A percentile compares a stretch with the other conserved stretches of the same genome.
phyloP scores from a whole-genome alignment of 2,329 filamentous ascomycete species.

The Colletotrichum horii region DNA sequence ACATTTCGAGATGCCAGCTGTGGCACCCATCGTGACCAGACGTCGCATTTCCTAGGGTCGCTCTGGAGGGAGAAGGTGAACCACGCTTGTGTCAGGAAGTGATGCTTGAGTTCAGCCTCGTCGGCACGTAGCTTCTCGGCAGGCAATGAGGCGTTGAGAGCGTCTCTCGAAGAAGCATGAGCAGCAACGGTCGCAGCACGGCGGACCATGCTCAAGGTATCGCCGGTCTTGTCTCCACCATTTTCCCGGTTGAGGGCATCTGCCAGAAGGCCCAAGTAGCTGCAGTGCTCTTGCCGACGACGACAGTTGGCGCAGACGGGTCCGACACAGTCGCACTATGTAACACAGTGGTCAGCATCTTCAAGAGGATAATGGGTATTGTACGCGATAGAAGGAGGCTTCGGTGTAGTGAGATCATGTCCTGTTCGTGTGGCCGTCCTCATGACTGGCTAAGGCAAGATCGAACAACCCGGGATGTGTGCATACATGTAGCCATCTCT shows the following conservation, averaged over 20 bases:
- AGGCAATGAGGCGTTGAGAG: constrained; percentile 12
- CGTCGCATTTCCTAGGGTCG: constrained; percentile 20
- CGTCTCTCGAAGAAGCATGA: constrained; percentile 18
- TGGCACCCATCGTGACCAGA: constrained; percentile 22
- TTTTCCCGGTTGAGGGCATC: constrained; percentile 21
- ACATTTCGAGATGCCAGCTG: constrained; percentile 19
- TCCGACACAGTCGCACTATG: constrained; percentile 21
- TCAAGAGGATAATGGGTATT: background rate
- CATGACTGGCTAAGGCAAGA: background rate
- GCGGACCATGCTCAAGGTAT: constrained; percentile 15
- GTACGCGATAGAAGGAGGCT: background rate
- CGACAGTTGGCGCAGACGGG: constrained; percentile 22
- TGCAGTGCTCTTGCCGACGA: constrained; percentile 21
- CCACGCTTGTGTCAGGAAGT: constrained; percentile 22
- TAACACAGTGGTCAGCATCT: background rate
- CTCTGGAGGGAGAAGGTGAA: constrained; percentile 17
- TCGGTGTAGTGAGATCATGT: background rate
- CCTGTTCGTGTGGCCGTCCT: background rate
- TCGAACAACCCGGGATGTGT: background rate
- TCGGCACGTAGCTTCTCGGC: constrained; percentile 20
- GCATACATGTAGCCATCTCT: background rate
- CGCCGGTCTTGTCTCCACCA: background rate
- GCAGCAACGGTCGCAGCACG: constrained; percentile 19
- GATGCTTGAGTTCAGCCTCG: constrained; percentile 22
- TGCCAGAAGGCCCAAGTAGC: constrained; percentile 19